Conservation (phyloP, 495 filamentous ascomycete species). For the Lepraria neglecta region DNA sequence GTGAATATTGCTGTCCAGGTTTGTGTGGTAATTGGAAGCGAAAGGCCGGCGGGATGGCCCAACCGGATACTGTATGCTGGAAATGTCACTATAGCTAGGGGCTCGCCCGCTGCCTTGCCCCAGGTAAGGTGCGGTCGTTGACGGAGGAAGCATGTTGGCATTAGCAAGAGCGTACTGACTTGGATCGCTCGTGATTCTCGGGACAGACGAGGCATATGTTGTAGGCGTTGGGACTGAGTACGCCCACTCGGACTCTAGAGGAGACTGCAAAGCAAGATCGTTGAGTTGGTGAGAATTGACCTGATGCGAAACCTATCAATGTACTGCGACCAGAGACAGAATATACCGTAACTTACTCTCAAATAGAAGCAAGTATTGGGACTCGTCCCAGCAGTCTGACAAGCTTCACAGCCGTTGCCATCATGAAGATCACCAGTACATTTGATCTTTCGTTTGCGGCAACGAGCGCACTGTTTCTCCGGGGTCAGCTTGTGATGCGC, state of each 20-base stretch:
- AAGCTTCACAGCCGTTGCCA: conserved; percentile 73
- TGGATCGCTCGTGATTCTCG: conserved; percentile 12
- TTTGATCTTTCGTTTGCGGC: conserved; percentile 90
- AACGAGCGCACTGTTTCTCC: conserved; percentile 67
- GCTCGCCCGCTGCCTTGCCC: conserved; percentile 1
- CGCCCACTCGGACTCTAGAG: conserved; percentile 12
- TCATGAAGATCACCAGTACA: conserved; percentile 82
- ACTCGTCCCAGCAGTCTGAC: conserved; percentile 63
- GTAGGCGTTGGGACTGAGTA: conserved; percentile 2
- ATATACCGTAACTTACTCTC: conserved; percentile 49
- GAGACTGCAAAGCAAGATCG: conserved; percentile 4
- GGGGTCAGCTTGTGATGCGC: conserved; percentile 16
- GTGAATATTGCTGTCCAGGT: neutral
- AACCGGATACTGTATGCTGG: conserved; percentile 3
- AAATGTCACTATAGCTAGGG: conserved; percentile 4
- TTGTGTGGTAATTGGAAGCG: neutral
- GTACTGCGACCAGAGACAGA: neutral
- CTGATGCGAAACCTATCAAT: conserved; percentile 11
- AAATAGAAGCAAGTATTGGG: conserved; percentile 62
- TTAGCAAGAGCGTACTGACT: conserved; percentile 9
- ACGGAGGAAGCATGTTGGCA: conserved; percentile 2
- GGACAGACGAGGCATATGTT: conserved; percentile 1
- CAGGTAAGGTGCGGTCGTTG: neutral
- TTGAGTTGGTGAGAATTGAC: conserved; percentile 19
- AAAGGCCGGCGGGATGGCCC: conserved; percentile 1